Base-by-base conservation (phyloP, 768 basidiomycete species). In the Lanmaoa rubissima region DNA sequence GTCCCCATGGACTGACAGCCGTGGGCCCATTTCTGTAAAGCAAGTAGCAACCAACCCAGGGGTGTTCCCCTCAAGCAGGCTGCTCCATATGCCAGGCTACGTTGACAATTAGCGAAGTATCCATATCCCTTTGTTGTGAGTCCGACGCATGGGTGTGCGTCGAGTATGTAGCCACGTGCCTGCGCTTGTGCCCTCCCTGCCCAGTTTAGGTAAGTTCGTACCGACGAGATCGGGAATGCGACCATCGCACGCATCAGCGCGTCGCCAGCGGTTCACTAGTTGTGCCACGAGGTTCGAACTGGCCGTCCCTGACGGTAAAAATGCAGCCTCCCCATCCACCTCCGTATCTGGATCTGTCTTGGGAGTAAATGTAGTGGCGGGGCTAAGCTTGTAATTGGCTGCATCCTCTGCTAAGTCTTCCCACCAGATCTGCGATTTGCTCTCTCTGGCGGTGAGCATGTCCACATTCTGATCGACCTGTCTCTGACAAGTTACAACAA, bases 161-260 rank as follows among this genome's bases (percentile, higher is more conserved):
- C 21, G 21, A 24, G 21, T 24, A 24, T 24, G 21, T 24, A 5
- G 24, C 53, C 59, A 60, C 57, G 59, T 60, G 59, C 28, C 34
- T 31, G 31, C 46, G 39, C 49, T 32, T 16, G 19, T 8, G n/a
- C 19, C 49, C n/a, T 48, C 48, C 51, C 51, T 43, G 19, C 21
- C 21, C 21, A 32, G 40, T 28, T 55, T 63, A 44, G 28, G 41
- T 55, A 54, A 59, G 28, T 12, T 49, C 56, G 48, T 26, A 36
- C 61, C 64, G 65, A 45, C 50, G 2, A 49, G 44, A 41, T 36
- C 66, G 65, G 66, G 48, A 26, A 5, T 65, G 52, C 65, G 66
- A 62, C 24, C 5, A 14, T 65, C 65, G 65, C 64, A 57, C 54
- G 39, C 35, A 53, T 59, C 62, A 51, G 40, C 48, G 57, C 36